phyloP scores from a whole-genome alignment of 1,139 yeast genomes.

The Yamadazyma conglobata region DNA sequence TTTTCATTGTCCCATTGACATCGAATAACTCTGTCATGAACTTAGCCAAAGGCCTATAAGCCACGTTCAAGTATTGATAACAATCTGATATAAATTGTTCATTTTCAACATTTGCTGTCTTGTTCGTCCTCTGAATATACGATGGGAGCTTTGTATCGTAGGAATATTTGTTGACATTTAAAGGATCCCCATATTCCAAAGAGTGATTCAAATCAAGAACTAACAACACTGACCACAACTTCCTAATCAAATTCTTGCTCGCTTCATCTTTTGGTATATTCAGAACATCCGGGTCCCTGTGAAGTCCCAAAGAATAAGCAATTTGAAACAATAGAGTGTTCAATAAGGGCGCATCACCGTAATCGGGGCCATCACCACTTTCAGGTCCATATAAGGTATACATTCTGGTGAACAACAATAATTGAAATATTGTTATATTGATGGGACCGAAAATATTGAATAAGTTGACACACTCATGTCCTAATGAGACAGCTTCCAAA shows the following conservation, averaged over 20 bases:
- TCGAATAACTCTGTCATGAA: conserved; percentile 12
- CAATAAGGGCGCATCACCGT: conserved; percentile 44
- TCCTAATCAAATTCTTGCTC: conserved; percentile 26
- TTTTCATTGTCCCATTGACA: conserved; percentile 9
- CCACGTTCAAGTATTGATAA: conserved; percentile 9
- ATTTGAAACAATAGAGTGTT: conserved; percentile 40
- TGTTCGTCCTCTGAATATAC: conserved; percentile 16
- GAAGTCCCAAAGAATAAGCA: conserved; percentile 44
- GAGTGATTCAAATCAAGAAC: conserved; percentile 37
- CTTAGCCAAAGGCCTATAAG: conserved; percentile 13
- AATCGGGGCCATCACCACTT: conserved; percentile 48
- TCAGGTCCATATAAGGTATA: conserved; percentile 46
- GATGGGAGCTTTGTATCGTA: conserved; percentile 34
- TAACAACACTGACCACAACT: conserved; percentile 22
- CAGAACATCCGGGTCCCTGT: conserved; percentile 34
- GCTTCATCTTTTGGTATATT: conserved; percentile 19
- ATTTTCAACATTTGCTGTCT: conserved; percentile 21
- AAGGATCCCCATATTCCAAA: conserved; percentile 37
- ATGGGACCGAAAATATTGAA: conserved; percentile 35
- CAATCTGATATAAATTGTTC: conserved; percentile 21
- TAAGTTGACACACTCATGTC: conserved; percentile 35
- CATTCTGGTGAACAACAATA: conserved; percentile 34
- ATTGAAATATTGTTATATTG: conserved; percentile 48
- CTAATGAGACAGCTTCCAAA: conserved; percentile 23
- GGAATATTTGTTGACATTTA: conserved; percentile 25